Conservation (phyloP, 1,284 basidiomycete species). For the Cutaneotrichosporon sp. region DNA sequence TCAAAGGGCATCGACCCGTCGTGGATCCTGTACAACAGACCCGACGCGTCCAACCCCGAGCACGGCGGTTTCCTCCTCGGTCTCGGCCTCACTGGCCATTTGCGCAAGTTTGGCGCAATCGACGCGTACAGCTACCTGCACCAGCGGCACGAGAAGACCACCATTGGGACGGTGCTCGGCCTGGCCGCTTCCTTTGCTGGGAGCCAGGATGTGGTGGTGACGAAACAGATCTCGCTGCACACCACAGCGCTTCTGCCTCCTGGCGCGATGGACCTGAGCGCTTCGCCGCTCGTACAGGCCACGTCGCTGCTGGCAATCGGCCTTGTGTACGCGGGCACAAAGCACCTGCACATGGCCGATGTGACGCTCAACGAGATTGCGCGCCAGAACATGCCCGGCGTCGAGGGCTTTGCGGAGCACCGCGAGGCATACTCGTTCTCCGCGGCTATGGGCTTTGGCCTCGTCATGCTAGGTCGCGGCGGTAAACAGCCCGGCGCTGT, state of each 20-base stretch:
- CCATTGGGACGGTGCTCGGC: slow-evolving; percentile 86
- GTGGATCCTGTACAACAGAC: slow-evolving; percentile 90
- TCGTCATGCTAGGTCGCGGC: slow-evolving; percentile 90
- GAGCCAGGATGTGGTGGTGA: slow-evolving; percentile 76
- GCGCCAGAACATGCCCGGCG: slow-evolving; percentile 66
- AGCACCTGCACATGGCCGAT: slow-evolving; percentile 85
- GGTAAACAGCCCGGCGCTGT: slow-evolving; percentile 54
- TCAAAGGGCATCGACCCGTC: slow-evolving; percentile 76
- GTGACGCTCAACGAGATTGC: slow-evolving; percentile 80
- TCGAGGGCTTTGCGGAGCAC: slow-evolving; percentile 75
- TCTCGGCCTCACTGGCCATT: slow-evolving; percentile 83
- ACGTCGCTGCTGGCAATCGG: slow-evolving; percentile 85
- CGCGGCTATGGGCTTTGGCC: slow-evolving; percentile 83
- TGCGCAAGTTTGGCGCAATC: slow-evolving; percentile 81
- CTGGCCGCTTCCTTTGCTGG: slow-evolving; percentile 88
- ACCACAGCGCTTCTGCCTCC: slow-evolving; percentile 85
- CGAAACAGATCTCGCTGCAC: slow-evolving; percentile 85
- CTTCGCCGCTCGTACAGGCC: slow-evolving; percentile 82
- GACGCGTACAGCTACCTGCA: slow-evolving; percentile 79
- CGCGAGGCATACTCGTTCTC: slow-evolving; percentile 88
- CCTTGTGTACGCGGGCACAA: slow-evolving; percentile 80
- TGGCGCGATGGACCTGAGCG: slow-evolving; percentile 79
- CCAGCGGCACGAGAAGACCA: slow-evolving; percentile 89
- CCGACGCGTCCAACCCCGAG: slow-evolving; percentile 74
- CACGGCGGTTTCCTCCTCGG: slow-evolving; percentile 94